Conservation (phyloP, 164 flowering plant genomes). For the Cinnamomum micranthum region DNA sequence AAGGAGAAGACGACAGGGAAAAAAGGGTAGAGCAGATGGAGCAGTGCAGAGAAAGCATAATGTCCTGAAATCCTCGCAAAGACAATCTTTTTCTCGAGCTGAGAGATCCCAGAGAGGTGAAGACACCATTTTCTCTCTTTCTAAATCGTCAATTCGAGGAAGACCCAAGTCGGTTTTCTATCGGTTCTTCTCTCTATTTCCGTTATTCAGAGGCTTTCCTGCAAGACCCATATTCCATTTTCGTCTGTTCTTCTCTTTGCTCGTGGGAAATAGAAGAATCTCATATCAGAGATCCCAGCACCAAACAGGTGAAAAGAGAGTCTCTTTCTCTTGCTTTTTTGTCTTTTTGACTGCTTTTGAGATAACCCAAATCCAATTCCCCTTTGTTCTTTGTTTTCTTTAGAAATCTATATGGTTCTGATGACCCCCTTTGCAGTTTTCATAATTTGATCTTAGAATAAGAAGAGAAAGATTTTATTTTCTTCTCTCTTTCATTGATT, state of each 20-base stretch:
- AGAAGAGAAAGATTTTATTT: not conserved
- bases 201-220: not conserved
- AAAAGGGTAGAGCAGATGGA: constrained; percentile 6
- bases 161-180: not conserved
- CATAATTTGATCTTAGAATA: not conserved
- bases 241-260: not conserved
- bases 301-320: too few relatives aligned
- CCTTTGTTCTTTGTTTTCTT: too few relatives aligned
- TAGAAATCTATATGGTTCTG: too few relatives aligned
- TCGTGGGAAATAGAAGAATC: too few relatives aligned
- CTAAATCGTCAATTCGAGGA: not conserved
- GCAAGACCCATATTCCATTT: not conserved
- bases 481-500: not conserved
- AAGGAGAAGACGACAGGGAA: constrained; percentile 2
- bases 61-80: constrained; percentile 13
- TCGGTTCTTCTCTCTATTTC: not conserved
- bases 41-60: constrained; percentile 5
- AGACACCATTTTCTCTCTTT: not conserved
- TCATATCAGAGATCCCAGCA: too few relatives aligned
- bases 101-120: constrained; percentile 5
- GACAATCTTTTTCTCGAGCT: not conserved
- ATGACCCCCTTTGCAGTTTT: too few relatives aligned
- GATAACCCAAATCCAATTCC: too few relatives aligned
- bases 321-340: too few relatives aligned
- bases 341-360: too few relatives aligned